Percentiles rank a stretch among this genome's conserved stretches.
Evolutionary conservation across 495 filamentous ascomycete species (phyloP).

Genomic region (Lepidopterella palustris): DNA sequence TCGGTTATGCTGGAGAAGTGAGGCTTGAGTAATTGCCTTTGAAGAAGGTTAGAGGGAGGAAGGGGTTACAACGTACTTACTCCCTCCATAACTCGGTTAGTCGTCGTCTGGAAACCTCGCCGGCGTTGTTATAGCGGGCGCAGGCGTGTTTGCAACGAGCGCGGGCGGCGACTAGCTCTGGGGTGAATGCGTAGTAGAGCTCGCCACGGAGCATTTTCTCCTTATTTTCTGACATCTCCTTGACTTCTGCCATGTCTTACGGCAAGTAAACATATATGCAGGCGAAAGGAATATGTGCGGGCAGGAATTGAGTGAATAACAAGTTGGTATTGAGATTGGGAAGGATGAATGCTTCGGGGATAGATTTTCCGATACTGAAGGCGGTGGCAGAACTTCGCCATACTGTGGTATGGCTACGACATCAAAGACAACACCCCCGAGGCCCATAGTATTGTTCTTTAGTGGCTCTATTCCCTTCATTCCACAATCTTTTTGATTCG

Average conservation of each 20-base stretch:
- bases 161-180: constrained; percentile 51
- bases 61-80: constrained; percentile 43
- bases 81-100: constrained; percentile 65
- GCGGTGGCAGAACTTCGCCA: not conserved
- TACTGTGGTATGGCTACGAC: not conserved
- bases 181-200: constrained; percentile 48
- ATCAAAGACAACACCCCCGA: not conserved
- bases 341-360: not conserved
- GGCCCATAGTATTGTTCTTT: not conserved
- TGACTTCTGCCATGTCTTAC: not conserved
- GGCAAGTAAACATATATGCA: no score
- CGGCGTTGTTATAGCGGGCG: constrained; percentile 55
- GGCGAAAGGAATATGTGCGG: no score
- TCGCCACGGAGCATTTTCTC: constrained; percentile 36
- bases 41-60: constrained; percentile 6
- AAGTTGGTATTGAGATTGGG: not conserved
- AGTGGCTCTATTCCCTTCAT: not conserved
- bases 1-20: constrained; percentile 46
- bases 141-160: constrained; percentile 53
- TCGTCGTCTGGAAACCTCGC: constrained; percentile 50
- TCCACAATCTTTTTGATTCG: not conserved
- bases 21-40: not conserved
- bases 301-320: not conserved
- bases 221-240: constrained; percentile 36
- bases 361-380: not conserved